Conservation (phyloP, 371 early-diverging fungal genomes). For the Zancudomyces culisetae region DNA sequence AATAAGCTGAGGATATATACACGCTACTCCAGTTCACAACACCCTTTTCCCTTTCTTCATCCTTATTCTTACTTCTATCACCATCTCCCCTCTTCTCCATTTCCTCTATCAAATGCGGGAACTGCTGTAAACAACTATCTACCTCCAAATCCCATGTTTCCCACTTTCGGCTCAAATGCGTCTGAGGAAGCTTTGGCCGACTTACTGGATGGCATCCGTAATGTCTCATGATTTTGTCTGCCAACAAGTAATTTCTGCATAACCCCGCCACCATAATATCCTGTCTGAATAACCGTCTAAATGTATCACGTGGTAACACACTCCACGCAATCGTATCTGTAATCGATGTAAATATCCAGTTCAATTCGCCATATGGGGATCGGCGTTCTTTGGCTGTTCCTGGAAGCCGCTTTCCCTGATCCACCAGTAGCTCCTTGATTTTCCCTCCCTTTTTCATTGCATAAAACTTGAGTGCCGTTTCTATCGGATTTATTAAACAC, state of each 20-base stretch:
- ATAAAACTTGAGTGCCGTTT: slow-evolving; percentile 84
- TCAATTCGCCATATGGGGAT: slow-evolving; percentile 88
- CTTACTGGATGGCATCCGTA: slow-evolving; percentile 83
- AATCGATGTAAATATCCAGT: slow-evolving; percentile 96
- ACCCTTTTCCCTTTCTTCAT: not conserved
- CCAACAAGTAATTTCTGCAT: slow-evolving; percentile 86
- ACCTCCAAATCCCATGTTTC: slow-evolving; percentile 88
- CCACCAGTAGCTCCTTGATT: slow-evolving; percentile 27
- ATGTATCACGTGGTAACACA: slow-evolving; percentile 68
- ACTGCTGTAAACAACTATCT: slow-evolving; percentile 78
- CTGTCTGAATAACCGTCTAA: slow-evolving; percentile 81
- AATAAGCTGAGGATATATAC: slow-evolving; percentile 73
- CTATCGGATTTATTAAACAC: slow-evolving; percentile 89
- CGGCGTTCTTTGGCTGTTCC: slow-evolving; percentile 77
- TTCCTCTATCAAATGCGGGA: slow-evolving; percentile 49
- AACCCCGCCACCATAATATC: slow-evolving; percentile 90
- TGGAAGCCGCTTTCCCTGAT: slow-evolving; percentile 74
- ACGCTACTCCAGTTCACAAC: slow-evolving; percentile 5
- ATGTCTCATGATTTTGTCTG: slow-evolving; percentile 83
- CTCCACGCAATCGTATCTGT: slow-evolving; percentile 99
- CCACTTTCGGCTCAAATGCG: slow-evolving; percentile 94
- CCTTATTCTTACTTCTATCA: slow-evolving; percentile 4
- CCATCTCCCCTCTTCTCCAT: slow-evolving; percentile 22
- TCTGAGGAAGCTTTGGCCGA: slow-evolving; percentile 61
- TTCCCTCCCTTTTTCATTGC: slow-evolving; percentile 64